phyloP scores from a whole-genome alignment of 139 green algal genomes.

The Auxenochlorella protothecoides region DNA sequence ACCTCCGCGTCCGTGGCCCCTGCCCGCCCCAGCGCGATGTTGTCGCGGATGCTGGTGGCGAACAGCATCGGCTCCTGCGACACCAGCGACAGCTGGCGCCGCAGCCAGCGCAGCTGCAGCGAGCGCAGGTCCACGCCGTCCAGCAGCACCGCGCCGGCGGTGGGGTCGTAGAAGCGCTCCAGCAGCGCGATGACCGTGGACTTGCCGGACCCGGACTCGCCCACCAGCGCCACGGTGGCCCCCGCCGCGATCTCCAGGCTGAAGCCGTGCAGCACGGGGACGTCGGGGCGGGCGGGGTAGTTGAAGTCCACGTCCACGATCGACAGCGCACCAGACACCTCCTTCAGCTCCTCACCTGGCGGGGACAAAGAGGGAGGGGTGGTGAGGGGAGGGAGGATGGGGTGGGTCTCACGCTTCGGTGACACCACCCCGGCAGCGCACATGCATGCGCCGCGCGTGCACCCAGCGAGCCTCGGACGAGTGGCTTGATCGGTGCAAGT shows the following conservation, averaged over 20 bases:
- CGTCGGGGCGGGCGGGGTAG: slow-evolving; percentile 66
- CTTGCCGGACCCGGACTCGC: slow-evolving; percentile 81
- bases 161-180: slow-evolving; percentile 86
- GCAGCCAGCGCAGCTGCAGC: slow-evolving; percentile 64
- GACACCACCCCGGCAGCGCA: no score
- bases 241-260: slow-evolving; percentile 54
- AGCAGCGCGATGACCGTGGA: slow-evolving; percentile 79
- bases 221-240: slow-evolving; percentile 80
- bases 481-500: neutral
- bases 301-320: slow-evolving; percentile 54
- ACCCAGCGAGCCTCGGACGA: neutral
- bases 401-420: no score
- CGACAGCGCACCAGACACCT: slow-evolving; percentile 37
- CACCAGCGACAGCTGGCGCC: slow-evolving; percentile 48
- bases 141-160: slow-evolving; percentile 42
- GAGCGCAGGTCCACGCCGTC: slow-evolving; percentile 68
- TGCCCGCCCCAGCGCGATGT: slow-evolving; percentile 66
- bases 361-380: neutral
- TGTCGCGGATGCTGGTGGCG: slow-evolving; percentile 45
- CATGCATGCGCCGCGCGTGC: neutral
- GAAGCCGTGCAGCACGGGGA: slow-evolving; percentile 52
- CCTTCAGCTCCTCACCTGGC: neutral
- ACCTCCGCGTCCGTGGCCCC: slow-evolving; percentile 38
- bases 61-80: slow-evolving; percentile 89
- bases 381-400: no score